These are phyloP conservation scores for Phaeosphaeria sp. DNA, from an alignment of 2,329 filamentous ascomycete species.

Conservation along the genomic window DNA sequence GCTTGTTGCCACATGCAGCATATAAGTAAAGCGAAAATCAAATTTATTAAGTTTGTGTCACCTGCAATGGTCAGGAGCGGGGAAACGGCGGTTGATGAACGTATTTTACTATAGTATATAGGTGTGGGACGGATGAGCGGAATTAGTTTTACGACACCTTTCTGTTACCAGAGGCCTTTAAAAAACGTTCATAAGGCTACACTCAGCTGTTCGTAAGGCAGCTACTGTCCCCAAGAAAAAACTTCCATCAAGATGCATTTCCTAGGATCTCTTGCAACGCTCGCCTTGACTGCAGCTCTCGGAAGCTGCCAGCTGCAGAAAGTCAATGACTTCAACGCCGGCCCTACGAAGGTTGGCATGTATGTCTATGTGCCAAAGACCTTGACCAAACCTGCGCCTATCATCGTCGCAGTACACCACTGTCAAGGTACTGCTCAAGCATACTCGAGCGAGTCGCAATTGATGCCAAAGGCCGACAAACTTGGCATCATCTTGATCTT, in stretches of 20 bases:
- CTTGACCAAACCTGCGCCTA: constrained; percentile 51
- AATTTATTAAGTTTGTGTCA: neutral
- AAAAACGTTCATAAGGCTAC: neutral
- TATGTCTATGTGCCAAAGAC: constrained; percentile 57
- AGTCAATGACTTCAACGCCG: constrained; percentile 52
- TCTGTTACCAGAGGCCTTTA: neutral
- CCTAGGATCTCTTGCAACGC: constrained; percentile 1
- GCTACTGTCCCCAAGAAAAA: neutral
- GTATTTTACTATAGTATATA: neutral
- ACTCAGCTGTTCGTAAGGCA: neutral
- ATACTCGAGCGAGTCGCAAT: constrained; percentile 19
- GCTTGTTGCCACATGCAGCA: neutral
- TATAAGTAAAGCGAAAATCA: neutral
- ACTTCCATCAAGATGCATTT: constrained; percentile 1
- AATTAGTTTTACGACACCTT: neutral
- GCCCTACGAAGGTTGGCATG: constrained; percentile 58
- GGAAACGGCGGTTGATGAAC: neutral
- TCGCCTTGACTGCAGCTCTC: constrained; percentile 9
- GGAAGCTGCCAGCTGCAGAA: constrained; percentile 30
- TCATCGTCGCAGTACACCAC: constrained; percentile 27
- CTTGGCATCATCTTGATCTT: constrained; percentile 27
- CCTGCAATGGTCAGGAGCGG: neutral
- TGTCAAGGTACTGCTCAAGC: constrained; percentile 25
- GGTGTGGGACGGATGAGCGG: neutral
- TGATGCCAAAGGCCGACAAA: constrained; percentile 17